Percentiles rank a stretch among this genome's conserved stretches.
Conservation (phyloP, 2,329 filamentous ascomycete genomes). For the Ophiostoma perfectum region DNA sequence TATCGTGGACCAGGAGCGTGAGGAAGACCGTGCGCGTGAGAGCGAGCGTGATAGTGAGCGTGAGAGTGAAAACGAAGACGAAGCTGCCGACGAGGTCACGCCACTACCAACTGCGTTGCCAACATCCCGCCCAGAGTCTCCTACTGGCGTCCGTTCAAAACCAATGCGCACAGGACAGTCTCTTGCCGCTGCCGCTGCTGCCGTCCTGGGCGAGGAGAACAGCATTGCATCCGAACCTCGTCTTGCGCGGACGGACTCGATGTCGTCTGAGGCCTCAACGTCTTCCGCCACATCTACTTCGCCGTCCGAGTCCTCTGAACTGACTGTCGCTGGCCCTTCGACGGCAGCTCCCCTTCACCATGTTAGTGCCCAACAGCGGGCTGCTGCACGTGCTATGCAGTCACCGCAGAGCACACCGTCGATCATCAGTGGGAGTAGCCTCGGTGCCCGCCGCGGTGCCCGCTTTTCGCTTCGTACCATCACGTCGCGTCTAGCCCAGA, state of each 20-base stretch:
- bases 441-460: neutral
- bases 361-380: slow-evolving; percentile 18
- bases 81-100: slow-evolving; percentile 11
- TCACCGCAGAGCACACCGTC: neutral
- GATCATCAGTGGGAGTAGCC: neutral
- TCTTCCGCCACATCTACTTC: slow-evolving; percentile 10
- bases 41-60: slow-evolving; percentile 15
- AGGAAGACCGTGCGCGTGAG: slow-evolving; percentile 16
- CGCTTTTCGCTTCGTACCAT: slow-evolving; percentile 20
- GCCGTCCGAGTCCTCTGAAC: slow-evolving; percentile 7
- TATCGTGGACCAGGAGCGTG: slow-evolving; percentile 20
- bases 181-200: slow-evolving; percentile 12
- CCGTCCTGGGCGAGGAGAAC: slow-evolving; percentile 16
- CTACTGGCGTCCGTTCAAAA: neutral
- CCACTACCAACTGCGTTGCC: slow-evolving; percentile 13
- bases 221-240: neutral
- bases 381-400: slow-evolving; percentile 16
- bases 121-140: slow-evolving; percentile 14
- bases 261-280: neutral
- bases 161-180: slow-evolving; percentile 15
- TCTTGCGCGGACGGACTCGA: slow-evolving; percentile 1
- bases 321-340: slow-evolving; percentile 16
- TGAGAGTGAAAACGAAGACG: slow-evolving; percentile 15
- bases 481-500: slow-evolving; percentile 15
- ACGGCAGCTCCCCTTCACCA: slow-evolving; percentile 11